Evolutionary conservation across 345 rosid genomes (phyloP).

Genomic region (Populus simonii): DNA sequence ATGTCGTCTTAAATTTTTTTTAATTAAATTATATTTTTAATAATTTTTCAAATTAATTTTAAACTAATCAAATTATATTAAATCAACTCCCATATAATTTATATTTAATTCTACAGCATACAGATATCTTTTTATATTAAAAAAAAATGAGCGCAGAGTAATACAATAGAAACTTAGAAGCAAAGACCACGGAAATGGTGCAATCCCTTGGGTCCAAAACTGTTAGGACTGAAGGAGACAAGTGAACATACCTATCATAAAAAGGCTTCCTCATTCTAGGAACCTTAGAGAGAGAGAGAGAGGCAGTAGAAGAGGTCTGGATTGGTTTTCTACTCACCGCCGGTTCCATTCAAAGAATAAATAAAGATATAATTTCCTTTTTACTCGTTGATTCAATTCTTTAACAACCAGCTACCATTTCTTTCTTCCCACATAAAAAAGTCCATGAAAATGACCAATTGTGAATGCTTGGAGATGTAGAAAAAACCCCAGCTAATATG

Average conservation of each 20-base stretch:
- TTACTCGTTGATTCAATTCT: conserved; percentile 1
- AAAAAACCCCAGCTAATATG: neutral
- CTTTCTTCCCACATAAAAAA: conserved; percentile 18
- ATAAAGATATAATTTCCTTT: neutral
- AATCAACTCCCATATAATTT: too few relatives aligned
- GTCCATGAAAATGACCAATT: conserved; percentile 46
- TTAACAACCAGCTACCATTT: conserved; percentile 14
- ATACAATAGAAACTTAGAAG: neutral
- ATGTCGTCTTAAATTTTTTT: too few relatives aligned
- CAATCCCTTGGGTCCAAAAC: conserved; percentile 18
- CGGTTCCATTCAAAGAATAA: conserved; percentile 1
- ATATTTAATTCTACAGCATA: too few relatives aligned
- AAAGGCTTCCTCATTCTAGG: neutral
- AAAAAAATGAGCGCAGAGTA: too few relatives aligned
- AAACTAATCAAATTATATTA: too few relatives aligned
- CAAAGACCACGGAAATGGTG: conserved; percentile 12
- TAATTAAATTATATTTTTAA: too few relatives aligned
- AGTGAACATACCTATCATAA: conserved; percentile 10
- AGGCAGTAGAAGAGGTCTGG: neutral
- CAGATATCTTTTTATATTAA: too few relatives aligned
- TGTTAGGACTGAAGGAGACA: conserved; percentile 49
- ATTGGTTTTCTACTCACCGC: neutral
- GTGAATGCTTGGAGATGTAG: conserved; percentile 19
- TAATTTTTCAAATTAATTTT: too few relatives aligned
- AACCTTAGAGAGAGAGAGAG: neutral